Conservation (phyloP, 306 rosid genomes). For the Cucurbita moschata region DNA sequence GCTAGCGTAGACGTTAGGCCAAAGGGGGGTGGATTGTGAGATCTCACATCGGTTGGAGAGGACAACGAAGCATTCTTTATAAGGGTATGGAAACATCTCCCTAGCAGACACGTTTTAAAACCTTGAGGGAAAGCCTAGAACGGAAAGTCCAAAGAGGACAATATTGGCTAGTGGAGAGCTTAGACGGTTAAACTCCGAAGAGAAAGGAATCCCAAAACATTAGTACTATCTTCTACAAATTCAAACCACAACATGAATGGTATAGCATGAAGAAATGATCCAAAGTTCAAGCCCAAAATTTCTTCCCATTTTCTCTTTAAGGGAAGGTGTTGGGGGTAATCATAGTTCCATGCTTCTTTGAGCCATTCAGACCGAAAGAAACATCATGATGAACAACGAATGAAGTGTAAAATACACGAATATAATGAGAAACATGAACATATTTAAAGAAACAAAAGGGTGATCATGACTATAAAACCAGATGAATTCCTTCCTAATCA, state of each 20-base stretch:
- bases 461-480: neutral
- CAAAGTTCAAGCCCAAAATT: neutral
- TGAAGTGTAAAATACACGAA: neutral
- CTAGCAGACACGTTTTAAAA: too few relatives aligned
- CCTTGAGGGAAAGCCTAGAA: too few relatives aligned
- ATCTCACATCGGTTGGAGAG: too few relatives aligned
- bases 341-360: neutral
- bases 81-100: too few relatives aligned
- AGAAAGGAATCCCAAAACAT: neutral
- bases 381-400: neutral
- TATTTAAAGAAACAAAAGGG: neutral
- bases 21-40: too few relatives aligned
- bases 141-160: too few relatives aligned
- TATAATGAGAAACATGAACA: neutral
- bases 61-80: too few relatives aligned
- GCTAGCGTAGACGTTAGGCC: too few relatives aligned
- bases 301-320: neutral
- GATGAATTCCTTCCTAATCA: neutral
- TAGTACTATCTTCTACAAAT: neutral
- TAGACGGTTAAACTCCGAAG: neutral
- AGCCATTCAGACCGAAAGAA: neutral
- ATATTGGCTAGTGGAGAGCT: too few relatives aligned
- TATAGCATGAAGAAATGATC: neutral
- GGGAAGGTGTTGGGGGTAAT: neutral
- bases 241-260: neutral